A percentile compares a stretch with the other conserved stretches of the same genome.
Evolutionary conservation across 2,329 filamentous ascomycete genomes (phyloP).

Genomic region (Sporothrix humicola): DNA sequence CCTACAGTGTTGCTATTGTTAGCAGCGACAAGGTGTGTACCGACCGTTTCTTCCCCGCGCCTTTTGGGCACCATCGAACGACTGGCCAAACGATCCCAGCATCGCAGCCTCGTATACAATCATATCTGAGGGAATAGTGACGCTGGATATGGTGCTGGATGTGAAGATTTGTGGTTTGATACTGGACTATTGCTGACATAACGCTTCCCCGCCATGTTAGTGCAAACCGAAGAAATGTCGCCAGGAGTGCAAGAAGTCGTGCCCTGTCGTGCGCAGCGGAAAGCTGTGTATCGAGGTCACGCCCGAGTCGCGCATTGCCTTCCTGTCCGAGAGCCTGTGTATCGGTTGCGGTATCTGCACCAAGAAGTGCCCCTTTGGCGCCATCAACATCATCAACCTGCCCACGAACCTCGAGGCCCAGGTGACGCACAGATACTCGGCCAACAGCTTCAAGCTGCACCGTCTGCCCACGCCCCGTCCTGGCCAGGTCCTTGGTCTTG

Average conservation of each 20-base stretch:
- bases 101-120: too few species aligned
- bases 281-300: conserved; percentile 90
- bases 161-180: background rate
- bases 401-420: conserved; percentile 98
- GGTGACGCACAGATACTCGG: conserved; percentile 97
- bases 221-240: conserved; percentile 98
- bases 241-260: conserved; percentile 99
- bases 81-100: background rate
- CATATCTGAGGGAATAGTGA: background rate
- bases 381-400: conserved; percentile 99
- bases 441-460: conserved; percentile 99
- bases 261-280: conserved; percentile 94
- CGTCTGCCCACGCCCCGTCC: conserved; percentile 93
- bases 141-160: too few species aligned
- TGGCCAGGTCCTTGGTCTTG: conserved; percentile 92
- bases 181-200: conserved; percentile 44
- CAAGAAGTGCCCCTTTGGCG: conserved; percentile 98
- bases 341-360: conserved; percentile 99
- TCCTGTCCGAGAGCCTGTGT: conserved; percentile 92
- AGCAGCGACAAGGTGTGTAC: conserved; percentile 86
- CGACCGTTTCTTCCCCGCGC: conserved; percentile 48
- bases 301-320: conserved; percentile 88
- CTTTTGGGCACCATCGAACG: conserved; percentile 47
- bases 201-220: conserved; percentile 52
- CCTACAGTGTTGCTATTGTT: conserved; percentile 93